Evolutionary conservation across 768 basidiomycete genomes (phyloP).

Genomic region (Kwoniella sp.): DNA sequence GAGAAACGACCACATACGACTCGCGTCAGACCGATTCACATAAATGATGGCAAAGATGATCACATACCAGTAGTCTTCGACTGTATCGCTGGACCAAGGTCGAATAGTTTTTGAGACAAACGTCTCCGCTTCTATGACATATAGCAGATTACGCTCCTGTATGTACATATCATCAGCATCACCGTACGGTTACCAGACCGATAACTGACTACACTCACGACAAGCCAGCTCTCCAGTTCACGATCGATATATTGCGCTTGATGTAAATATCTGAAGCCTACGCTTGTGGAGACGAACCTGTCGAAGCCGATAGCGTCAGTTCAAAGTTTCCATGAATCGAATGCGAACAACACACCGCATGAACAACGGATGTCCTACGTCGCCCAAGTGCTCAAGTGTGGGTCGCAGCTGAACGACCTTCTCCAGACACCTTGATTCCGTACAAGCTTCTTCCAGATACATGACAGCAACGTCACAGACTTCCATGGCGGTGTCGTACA

Average conservation of each 20-base stretch:
- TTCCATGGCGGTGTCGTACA: slow-evolving; percentile 88
- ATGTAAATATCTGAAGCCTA: slow-evolving; percentile 89
- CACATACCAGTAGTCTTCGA: slow-evolving; percentile 50
- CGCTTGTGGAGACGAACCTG: slow-evolving; percentile 91
- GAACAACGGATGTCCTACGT: slow-evolving; percentile 82
- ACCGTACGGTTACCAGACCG: slow-evolving; percentile 10
- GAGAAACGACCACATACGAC: not conserved
- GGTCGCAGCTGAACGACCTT: slow-evolving; percentile 93
- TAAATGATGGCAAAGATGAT: no score
- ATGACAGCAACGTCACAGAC: slow-evolving; percentile 88
- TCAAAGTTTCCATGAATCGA: not conserved
- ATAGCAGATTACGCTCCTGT: slow-evolving; percentile 89
- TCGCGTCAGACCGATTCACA: not conserved
- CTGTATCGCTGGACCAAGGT: slow-evolving; percentile 40
- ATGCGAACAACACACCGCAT: slow-evolving; percentile 67
- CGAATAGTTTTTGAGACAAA: slow-evolving; percentile 65
- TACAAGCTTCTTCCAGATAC: slow-evolving; percentile 86
- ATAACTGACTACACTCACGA: slow-evolving; percentile 62
- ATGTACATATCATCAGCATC: slow-evolving; percentile 12
- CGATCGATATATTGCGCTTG: slow-evolving; percentile 89
- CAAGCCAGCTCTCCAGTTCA: slow-evolving; percentile 95
- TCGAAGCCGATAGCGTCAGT: not conserved
- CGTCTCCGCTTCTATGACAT: slow-evolving; percentile 91
- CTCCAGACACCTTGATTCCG: slow-evolving; percentile 77
- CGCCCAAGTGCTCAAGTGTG: slow-evolving; percentile 90